These are phyloP conservation scores for Grammothele lineata DNA, from an alignment of 768 basidiomycete species.

Conservation along the genomic window DNA sequence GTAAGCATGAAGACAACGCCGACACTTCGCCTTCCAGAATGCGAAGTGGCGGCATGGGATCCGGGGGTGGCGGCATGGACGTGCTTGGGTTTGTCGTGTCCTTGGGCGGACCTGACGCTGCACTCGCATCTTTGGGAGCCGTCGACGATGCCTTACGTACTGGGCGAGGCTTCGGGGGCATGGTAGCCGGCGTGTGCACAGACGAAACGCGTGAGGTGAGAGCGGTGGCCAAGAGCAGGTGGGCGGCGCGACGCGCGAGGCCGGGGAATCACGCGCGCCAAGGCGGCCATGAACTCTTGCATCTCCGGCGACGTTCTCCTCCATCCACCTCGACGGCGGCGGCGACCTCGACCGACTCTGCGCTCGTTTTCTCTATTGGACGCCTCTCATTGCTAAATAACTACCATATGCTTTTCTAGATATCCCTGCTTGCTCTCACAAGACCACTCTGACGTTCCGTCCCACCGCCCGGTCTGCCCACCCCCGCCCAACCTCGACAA, in stretches of 20 bases:
- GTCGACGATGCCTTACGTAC: conserved; percentile 27
- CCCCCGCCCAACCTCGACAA: too few relatives aligned
- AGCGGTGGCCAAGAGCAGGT: background rate
- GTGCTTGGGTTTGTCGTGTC: conserved; percentile 16
- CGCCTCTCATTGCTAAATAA: background rate
- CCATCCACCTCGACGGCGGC: conserved; percentile 4
- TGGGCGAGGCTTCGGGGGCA: conserved; percentile 44
- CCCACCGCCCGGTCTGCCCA: too few relatives aligned
- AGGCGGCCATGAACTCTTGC: conserved; percentile 4
- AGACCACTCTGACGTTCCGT: too few relatives aligned
- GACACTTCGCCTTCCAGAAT: conserved; percentile 65
- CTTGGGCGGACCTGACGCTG: conserved; percentile 6
- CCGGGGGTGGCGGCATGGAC: conserved; percentile 54
- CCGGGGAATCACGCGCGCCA: conserved; percentile 5
- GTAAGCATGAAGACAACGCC: conserved; percentile 52
- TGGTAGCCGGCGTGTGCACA: conserved; percentile 25
- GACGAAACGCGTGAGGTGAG: background rate
- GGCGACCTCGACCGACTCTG: background rate
- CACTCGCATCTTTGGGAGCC: conserved; percentile 26
- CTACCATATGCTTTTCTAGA: conserved; percentile 1
- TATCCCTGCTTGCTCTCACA: too few relatives aligned
- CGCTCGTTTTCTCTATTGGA: background rate
- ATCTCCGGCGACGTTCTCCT: conserved; percentile 1
- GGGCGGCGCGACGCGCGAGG: background rate
- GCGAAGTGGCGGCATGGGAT: conserved; percentile 33